Conservation (phyloP, 208 protist species). For the Crithidia sp. region DNA sequence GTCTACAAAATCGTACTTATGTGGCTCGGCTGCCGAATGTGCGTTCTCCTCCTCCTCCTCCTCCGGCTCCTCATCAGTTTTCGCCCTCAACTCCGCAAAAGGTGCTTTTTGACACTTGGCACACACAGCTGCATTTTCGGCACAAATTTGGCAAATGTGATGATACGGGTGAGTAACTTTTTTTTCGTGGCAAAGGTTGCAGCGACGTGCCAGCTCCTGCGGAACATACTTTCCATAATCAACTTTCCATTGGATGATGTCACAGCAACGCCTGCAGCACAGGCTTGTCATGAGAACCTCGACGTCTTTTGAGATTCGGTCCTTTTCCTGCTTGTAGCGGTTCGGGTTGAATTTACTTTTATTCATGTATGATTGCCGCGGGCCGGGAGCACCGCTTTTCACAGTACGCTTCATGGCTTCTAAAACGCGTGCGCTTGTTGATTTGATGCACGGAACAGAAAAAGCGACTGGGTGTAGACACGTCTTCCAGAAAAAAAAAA, state of each 20-base stretch:
- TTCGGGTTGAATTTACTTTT: slow-evolving; percentile 83
- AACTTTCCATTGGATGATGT: slow-evolving; percentile 90
- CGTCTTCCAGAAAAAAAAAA: neutral
- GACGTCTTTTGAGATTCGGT: slow-evolving; percentile 42
- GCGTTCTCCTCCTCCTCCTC: slow-evolving; percentile 23
- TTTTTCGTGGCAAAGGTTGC: slow-evolving; percentile 72
- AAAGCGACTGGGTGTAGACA: neutral
- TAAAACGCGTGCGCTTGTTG: neutral
- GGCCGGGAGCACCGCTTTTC: slow-evolving; percentile 42
- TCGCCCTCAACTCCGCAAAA: neutral
- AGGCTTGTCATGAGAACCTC: slow-evolving; percentile 71
- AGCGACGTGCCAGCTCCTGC: slow-evolving; percentile 59
- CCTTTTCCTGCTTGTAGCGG: slow-evolving; percentile 76
- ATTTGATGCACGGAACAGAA: neutral
- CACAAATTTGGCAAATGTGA: slow-evolving; percentile 82
- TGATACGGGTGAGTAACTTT: slow-evolving; percentile 75
- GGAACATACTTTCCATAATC: slow-evolving; percentile 87
- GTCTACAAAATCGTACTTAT: slow-evolving; percentile 73
- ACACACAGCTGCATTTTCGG: slow-evolving; percentile 44
- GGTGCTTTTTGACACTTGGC: slow-evolving; percentile 88
- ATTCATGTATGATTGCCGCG: slow-evolving; percentile 75
- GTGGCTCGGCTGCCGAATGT: slow-evolving; percentile 13
- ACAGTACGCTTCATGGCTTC: slow-evolving; percentile 42
- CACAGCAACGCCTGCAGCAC: slow-evolving; percentile 83
- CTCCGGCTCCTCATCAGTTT: slow-evolving; percentile 1